phyloP scores from a whole-genome alignment of 1,284 basidiomycete species.

The Marasmius oreades region DNA sequence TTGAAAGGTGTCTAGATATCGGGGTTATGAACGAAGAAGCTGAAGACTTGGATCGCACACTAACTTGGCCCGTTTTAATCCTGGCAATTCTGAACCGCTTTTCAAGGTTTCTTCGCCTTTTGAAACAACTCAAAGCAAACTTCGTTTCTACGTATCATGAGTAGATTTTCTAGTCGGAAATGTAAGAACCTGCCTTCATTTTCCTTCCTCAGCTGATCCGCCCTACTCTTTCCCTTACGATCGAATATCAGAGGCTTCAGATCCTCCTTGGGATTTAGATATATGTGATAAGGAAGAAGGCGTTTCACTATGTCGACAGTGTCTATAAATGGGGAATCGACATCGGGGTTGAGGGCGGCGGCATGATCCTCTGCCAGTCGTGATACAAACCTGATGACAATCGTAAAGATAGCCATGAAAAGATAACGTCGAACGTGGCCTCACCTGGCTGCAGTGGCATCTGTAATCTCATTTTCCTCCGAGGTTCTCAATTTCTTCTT shows the following conservation, averaged over 20 bases:
- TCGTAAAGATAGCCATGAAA: slow-evolving; percentile 1
- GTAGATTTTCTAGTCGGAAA: slow-evolving; percentile 4
- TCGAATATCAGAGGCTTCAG: slow-evolving; percentile 34
- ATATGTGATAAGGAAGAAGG: slow-evolving; percentile 74
- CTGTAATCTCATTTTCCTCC: slow-evolving; percentile 45
- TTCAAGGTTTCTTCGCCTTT: slow-evolving; percentile 50
- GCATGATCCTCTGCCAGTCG: slow-evolving; percentile 61
- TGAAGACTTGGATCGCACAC: slow-evolving; percentile 16
- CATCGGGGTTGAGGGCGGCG: slow-evolving; percentile 56
- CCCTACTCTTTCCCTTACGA: slow-evolving; percentile 59
- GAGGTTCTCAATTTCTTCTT: slow-evolving; percentile 35
- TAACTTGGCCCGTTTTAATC: slow-evolving; percentile 54
- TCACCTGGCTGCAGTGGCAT: slow-evolving; percentile 47
- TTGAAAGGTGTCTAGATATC: slow-evolving; percentile 49
- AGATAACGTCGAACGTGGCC: slow-evolving; percentile 11
- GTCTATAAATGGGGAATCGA: slow-evolving; percentile 63
- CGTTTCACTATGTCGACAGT: slow-evolving; percentile 58
- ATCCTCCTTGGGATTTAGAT: slow-evolving; percentile 68
- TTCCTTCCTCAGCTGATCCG: slow-evolving; percentile 45
- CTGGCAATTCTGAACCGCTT: slow-evolving; percentile 53
- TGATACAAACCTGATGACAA: slow-evolving; percentile 44
- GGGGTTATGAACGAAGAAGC: slow-evolving; percentile 6
- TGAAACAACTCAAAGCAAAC: slow-evolving; percentile 64
- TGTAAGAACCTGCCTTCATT: slow-evolving; percentile 41
- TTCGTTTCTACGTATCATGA: slow-evolving; percentile 46